phyloP scores from a whole-genome alignment of 208 protist species.

The Leishmania gerbilli region DNA sequence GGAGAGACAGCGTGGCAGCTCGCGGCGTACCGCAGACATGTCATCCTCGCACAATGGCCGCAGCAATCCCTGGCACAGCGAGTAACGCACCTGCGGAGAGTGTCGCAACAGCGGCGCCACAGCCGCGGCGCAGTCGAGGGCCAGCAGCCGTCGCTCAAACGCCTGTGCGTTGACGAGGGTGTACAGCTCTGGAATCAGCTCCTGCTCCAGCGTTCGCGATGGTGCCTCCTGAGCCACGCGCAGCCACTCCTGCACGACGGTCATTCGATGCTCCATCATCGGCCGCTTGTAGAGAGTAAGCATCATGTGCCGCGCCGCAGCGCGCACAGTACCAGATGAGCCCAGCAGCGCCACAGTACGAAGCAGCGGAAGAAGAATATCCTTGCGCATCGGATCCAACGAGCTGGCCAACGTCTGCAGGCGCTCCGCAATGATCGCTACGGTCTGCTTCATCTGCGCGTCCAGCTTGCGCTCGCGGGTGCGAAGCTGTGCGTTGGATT shows the following conservation, averaged over 20 bases:
- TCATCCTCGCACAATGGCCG: conserved; percentile 70
- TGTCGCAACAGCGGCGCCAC: conserved; percentile 38
- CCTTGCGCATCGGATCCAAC: conserved; percentile 58
- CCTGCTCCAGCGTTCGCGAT: conserved; percentile 45
- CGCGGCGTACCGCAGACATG: conserved; percentile 47
- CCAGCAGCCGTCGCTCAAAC: conserved; percentile 57
- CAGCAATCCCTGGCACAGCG: conserved; percentile 64
- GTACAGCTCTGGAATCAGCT: conserved; percentile 71
- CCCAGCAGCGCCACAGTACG: conserved; percentile 38
- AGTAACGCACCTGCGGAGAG: conserved; percentile 37
- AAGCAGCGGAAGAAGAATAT: conserved; percentile 67
- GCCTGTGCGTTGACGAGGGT: conserved; percentile 53
- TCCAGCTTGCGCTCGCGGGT: conserved; percentile 32
- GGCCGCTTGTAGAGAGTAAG: conserved; percentile 66
- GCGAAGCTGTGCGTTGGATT: conserved; percentile 19
- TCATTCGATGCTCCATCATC: conserved; percentile 34
- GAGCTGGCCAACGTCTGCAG: conserved; percentile 48
- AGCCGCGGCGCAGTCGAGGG: conserved; percentile 51
- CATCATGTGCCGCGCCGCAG: conserved; percentile 47
- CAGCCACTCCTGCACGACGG: conserved; percentile 56
- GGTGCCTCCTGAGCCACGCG: conserved; percentile 41
- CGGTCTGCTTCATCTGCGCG: conserved; percentile 25
- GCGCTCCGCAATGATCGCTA: conserved; percentile 44
- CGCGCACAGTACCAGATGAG: conserved; percentile 31
- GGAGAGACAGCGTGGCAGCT: conserved; percentile 54